Base-by-base conservation (phyloP, 2,329 filamentous ascomycete genomes). In the Colletotrichum sp. region DNA sequence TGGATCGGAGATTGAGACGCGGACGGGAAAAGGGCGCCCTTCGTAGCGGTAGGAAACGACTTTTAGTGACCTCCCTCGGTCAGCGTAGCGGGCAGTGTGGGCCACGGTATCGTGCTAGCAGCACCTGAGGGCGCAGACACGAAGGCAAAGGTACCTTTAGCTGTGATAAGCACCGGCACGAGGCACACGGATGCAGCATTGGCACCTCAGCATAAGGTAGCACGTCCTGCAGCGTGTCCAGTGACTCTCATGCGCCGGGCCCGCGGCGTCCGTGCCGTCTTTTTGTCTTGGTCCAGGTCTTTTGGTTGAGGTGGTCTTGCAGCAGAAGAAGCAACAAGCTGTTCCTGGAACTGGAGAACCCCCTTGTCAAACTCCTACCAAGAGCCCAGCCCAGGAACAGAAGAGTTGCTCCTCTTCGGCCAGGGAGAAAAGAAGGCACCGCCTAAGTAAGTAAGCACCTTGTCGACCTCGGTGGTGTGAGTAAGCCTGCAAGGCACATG, bases 1-100 rank as follows among this genome's bases (percentile, higher is more conserved):
- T 72, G 73, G 36, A 73, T 73, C 69, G 73, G 73, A 75, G 69
- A 75, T 67, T 75, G 73, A 63, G 57, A 70, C 57, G 67, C 67
- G 67, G 67, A 68, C 67, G 32, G 34, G 55, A 24, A 61, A 64
- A 64, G n/a, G 24, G 52, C 21, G n/a, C 52, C 52, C 30, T 28
- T 18, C 26, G 30, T 1, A 10, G 63, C 21, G 36, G 71, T 74
- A 71, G 61, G 13, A 4, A 38, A 8, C 16, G 21, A 64, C 61
- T 36, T 64, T 34, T 8, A 21, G n/a, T 3, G 43, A 13, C n/a
- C n/a, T 52, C 6, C 6, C 43, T 52, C 43, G 43, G 61, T n/a
- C 34, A 28, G 61, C 34, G 34, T 26, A 64, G 24, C 32, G n/a
- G 43, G 30, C 32, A 28, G 65, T 36, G 48, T 32, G 21, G 34